Percentiles rank a stretch among this genome's conserved stretches.
These are phyloP conservation scores for Fusarium torulosum DNA, from an alignment of 2,329 filamentous ascomycete genomes.

Conservation along the genomic window DNA sequence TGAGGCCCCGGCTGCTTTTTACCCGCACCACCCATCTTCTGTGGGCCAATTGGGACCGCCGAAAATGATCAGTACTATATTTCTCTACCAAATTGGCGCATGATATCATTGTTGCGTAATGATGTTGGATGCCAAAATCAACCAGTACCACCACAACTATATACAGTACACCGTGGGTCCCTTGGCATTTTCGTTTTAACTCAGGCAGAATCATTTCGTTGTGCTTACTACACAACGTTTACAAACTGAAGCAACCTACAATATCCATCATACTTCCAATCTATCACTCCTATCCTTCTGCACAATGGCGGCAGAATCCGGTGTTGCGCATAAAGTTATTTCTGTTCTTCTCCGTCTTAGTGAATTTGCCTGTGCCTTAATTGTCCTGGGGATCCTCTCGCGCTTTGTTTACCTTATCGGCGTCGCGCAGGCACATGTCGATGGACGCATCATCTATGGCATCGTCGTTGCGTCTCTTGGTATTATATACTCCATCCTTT, in stretches of 20 bases:
- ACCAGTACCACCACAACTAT: neutral
- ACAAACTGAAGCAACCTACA: neutral
- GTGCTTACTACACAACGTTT: neutral
- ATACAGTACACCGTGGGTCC: neutral
- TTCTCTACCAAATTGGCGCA: no score
- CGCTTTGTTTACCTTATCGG: neutral
- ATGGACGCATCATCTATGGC: conserved; percentile 9
- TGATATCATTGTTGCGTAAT: no score
- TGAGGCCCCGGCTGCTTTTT: no score
- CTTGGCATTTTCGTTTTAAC: neutral
- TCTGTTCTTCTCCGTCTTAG: conserved; percentile 2
- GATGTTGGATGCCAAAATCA: no score
- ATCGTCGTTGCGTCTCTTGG: conserved; percentile 4
- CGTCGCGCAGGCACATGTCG: neutral
- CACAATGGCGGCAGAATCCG: conserved; percentile 5
- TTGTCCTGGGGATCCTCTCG: conserved; percentile 4
- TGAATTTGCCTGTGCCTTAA: neutral
- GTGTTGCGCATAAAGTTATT: conserved; percentile 1
- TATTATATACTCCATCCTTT: neutral
- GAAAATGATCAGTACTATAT: no score
- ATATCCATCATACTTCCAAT: neutral
- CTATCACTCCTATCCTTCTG: neutral
- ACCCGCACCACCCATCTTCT: no score
- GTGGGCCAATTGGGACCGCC: no score
- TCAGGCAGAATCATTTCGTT: neutral